Conservation (phyloP, 148 eudicot species). For the Chenopodium album region DNA sequence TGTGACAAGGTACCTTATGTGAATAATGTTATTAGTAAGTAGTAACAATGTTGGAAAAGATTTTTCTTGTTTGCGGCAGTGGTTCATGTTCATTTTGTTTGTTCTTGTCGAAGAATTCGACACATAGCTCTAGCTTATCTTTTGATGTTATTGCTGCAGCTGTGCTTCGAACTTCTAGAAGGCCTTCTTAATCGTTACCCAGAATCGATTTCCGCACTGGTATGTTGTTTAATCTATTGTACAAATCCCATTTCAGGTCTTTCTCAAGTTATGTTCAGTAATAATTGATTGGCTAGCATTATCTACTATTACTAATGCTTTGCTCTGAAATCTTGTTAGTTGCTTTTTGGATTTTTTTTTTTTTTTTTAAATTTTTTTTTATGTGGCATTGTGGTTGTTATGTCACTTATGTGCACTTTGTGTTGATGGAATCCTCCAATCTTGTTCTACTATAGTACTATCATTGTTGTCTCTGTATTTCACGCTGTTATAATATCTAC, state of each 20-base stretch:
- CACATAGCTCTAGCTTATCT: conserved; percentile 1
- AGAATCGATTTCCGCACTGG: conserved; percentile 50
- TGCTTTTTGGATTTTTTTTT: too few relatives aligned
- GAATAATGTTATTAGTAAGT: conserved; percentile 7
- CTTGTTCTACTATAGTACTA: background rate
- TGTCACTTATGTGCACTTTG: background rate
- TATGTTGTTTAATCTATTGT: conserved; percentile 21
- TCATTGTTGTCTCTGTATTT: background rate
- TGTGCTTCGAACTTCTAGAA: conserved; percentile 82
- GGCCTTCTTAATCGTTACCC: conserved; percentile 61
- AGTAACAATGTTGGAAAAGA: background rate
- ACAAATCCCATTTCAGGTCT: conserved; percentile 8
- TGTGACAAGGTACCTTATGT: background rate
- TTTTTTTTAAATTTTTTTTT: background rate
- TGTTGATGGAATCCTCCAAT: background rate
- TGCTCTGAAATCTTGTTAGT: background rate
- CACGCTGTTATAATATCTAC: background rate
- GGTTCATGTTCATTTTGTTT: background rate
- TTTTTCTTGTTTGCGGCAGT: background rate
- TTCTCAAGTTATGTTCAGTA: conserved; percentile 1
- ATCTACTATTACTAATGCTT: background rate
- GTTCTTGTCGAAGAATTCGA: background rate
- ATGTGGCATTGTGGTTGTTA: background rate
- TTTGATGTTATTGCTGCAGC: conserved; percentile 48
- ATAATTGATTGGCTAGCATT: background rate